Evolutionary conservation across 345 rosid genomes (phyloP).

Genomic region (Carallia pectinifolia): DNA sequence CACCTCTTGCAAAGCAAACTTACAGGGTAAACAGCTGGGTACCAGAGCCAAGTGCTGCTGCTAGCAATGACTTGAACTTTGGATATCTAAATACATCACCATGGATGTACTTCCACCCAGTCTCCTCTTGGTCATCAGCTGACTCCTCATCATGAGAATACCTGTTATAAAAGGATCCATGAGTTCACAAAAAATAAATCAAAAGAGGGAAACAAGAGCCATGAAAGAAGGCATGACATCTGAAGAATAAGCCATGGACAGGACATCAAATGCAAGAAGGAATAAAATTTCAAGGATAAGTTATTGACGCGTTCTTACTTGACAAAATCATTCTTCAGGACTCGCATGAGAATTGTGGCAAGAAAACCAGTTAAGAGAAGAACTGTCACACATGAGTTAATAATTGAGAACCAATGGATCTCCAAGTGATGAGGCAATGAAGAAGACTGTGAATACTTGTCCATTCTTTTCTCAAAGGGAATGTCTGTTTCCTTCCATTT

Average conservation of each 20-base stretch:
- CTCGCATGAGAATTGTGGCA: conserved; percentile 36
- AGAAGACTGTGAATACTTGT: conserved; percentile 30
- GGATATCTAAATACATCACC: conserved; percentile 36
- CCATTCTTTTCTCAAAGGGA: conserved; percentile 34
- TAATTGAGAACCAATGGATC: conserved; percentile 36
- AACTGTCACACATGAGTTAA: conserved; percentile 33
- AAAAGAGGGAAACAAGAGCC: not conserved
- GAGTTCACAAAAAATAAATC: not conserved
- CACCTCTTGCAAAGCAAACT: conserved; percentile 3
- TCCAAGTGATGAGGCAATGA: conserved; percentile 35
- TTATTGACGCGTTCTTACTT: conserved; percentile 14
- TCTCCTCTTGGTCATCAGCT: conserved; percentile 35
- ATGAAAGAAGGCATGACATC: too few species aligned
- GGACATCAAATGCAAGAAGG: too few species aligned
- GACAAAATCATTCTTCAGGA: conserved; percentile 34
- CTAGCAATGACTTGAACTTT: conserved; percentile 25
- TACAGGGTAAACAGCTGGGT: conserved; percentile 33
- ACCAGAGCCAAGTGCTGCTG: conserved; percentile 34
- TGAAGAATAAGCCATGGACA: too few species aligned
- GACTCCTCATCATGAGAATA: conserved; percentile 34
- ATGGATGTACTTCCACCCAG: conserved; percentile 38
- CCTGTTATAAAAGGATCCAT: not conserved
- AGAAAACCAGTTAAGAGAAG: conserved; percentile 36
- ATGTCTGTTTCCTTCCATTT: conserved; percentile 34
- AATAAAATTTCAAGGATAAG: not conserved